These are phyloP conservation scores for Margaritispora aquatica DNA, from an alignment of 495 filamentous ascomycete genomes.

Conservation along the genomic window DNA sequence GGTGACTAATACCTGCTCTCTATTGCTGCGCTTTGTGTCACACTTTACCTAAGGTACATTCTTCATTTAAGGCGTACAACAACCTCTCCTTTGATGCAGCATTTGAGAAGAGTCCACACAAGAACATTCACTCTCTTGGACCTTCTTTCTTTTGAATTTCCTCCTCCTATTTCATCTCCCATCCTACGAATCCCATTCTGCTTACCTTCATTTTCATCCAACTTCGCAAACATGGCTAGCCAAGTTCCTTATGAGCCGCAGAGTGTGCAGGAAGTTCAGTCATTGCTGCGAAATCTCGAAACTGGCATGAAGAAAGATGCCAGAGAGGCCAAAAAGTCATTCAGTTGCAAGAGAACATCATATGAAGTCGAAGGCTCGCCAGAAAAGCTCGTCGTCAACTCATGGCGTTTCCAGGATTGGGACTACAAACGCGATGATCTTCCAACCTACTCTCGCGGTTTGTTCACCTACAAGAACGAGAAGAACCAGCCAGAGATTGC, in stretches of 20 bases:
- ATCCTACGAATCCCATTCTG: neutral
- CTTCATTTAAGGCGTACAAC: neutral
- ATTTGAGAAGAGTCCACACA: neutral
- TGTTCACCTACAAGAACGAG: constrained; percentile 71
- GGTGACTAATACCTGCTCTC: neutral
- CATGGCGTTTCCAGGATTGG: constrained; percentile 90
- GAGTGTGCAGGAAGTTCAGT: constrained; percentile 52
- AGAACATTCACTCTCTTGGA: neutral
- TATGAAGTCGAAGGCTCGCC: constrained; percentile 56
- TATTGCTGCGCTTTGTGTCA: too few species aligned
- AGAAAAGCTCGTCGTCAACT: constrained; percentile 62
- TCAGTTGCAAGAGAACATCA: constrained; percentile 67
- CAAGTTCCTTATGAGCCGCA: constrained; percentile 52
- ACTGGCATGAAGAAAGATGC: constrained; percentile 39
- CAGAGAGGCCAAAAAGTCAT: constrained; percentile 35
- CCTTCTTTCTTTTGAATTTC: neutral
- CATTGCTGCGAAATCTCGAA: constrained; percentile 53
- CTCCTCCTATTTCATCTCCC: neutral
- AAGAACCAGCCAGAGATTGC: constrained; percentile 68
- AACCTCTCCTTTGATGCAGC: neutral
- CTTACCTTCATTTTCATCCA: neutral
- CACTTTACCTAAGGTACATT: neutral
- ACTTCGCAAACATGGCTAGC: constrained; percentile 13
- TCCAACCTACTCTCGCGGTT: constrained; percentile 84
- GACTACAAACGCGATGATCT: constrained; percentile 84